Evolutionary conservation across 2,329 filamentous ascomycete genomes (phyloP).

Genomic region (Aspergillus calidoustus): DNA sequence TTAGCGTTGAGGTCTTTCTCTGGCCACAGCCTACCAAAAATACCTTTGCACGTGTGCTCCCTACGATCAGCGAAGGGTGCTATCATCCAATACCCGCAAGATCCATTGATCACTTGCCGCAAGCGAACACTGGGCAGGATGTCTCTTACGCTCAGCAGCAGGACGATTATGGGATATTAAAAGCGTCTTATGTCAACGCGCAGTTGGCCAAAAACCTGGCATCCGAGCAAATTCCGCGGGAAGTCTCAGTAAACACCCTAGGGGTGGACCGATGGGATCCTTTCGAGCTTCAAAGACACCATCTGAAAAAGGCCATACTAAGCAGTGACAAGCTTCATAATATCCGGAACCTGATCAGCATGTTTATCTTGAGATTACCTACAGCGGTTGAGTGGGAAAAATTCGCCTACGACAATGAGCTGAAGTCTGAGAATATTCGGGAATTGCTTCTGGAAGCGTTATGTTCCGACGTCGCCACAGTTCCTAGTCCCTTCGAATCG

Average conservation of each 20-base stretch:
- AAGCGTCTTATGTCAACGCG: not conserved
- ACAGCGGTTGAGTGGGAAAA: not conserved
- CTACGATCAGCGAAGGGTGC: not conserved
- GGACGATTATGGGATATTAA: not conserved
- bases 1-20: constrained; percentile 2
- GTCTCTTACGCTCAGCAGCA: not conserved
- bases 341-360: not conserved
- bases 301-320: constrained; percentile 1
- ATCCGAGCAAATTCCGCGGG: constrained; percentile 1
- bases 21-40: not conserved
- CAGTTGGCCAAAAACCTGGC: not conserved
- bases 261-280: constrained; percentile 1
- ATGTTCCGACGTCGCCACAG: constrained; percentile 1
- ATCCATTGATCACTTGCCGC: not conserved
- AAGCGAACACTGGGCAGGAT: not conserved
- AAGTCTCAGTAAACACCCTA: not conserved
- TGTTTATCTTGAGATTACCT: not conserved
- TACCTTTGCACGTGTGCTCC: not conserved
- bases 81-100: not conserved
- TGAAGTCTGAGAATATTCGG: not conserved
- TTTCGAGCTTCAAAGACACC: constrained; percentile 1
- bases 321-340: not conserved
- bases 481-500: not conserved
- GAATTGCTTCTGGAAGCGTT: not conserved
- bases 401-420: not conserved